Conservation (phyloP, 164 flowering plant species). For the Piper longum region DNA sequence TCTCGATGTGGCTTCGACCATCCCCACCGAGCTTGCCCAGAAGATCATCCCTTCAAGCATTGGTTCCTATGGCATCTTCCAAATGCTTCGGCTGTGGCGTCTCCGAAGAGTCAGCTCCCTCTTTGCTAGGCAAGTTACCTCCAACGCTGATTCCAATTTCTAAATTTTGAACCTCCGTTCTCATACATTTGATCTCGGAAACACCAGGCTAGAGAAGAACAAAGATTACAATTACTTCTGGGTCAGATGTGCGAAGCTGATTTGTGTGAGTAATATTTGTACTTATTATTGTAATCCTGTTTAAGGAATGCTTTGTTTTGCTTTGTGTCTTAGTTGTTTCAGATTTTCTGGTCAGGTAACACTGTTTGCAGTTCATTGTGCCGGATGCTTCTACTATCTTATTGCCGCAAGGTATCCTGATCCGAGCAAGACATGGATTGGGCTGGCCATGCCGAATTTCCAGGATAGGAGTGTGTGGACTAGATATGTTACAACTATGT, state of each 20-base stretch:
- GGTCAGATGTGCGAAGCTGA: slow-evolving; percentile 77
- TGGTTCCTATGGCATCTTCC: slow-evolving; percentile 53
- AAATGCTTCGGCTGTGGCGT: slow-evolving; percentile 99
- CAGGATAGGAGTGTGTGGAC: slow-evolving; percentile 31
- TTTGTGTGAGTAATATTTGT: slow-evolving; percentile 48
- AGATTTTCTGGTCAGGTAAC: slow-evolving; percentile 47
- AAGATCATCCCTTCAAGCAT: slow-evolving; percentile 38
- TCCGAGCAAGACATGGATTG: slow-evolving; percentile 65
- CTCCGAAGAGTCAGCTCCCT: slow-evolving; percentile 80
- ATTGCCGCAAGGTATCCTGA: slow-evolving; percentile 59
- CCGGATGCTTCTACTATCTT: slow-evolving; percentile 81
- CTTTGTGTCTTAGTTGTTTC: neutral
- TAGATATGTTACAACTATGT: slow-evolving; percentile 70
- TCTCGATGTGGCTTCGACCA: slow-evolving; percentile 76
- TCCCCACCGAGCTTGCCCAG: slow-evolving; percentile 63
- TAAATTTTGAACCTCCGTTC: neutral
- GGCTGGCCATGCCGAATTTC: slow-evolving; percentile 33
- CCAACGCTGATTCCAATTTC: no score
- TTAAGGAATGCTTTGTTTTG: neutral
- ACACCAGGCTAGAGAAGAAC: slow-evolving; percentile 81
- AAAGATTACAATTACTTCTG: slow-evolving; percentile 68
- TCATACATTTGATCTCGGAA: neutral
- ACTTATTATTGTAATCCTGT: neutral
- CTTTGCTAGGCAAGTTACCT: slow-evolving; percentile 49
- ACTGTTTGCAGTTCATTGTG: slow-evolving; percentile 87